Base-by-base conservation (phyloP, 306 rosid genomes). In the Trifolium pratense region DNA sequence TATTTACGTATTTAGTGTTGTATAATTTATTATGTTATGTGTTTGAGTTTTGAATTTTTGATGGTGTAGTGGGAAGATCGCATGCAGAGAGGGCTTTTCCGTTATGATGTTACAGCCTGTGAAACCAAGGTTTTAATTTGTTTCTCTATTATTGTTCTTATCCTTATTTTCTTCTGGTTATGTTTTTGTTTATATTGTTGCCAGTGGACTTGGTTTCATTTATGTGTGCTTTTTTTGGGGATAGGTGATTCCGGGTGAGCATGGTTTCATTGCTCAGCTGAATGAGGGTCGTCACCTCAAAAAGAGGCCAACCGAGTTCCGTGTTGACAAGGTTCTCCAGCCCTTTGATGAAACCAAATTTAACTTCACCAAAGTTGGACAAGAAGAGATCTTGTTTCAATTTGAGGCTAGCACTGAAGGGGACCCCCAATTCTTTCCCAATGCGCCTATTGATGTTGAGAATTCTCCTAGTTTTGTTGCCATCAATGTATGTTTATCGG, bases 351-450 rank as follows among this genome's bases (percentile, higher is more conserved):
- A 84, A 61, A 91, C 11, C 80, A 91, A 91, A 64, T 94, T 94
- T 89, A 91, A 94, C 86, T 94, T 94, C 95, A 89, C 99, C 9
- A 91, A 91, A 85, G 91, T 94, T 82, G 99, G 97, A 72, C 99
- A 94, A 74, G 99, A 94, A 68, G 98, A 94, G 88, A 73, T 94
- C 52, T 87, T 94, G 29, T 89, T 94, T 85, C 96, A 88, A 81
- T 87, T 94, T 51, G 95, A 88, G 80, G 84, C 88, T 3, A 88
- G 90, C 23, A 84, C 83, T 73, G 90, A 83, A 29, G 91, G 79
- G 58, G 91, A 88, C 68, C 79, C 78, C 67, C 90, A 89, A 77
- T 89, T 94, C 78, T 69, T 80, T 74, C 97, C 96, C 3, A 82
- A 77, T 59, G 95, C 87, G 0, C 89, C 91, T 8, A 55, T 94